Evolutionary conservation across 306 rosid species (phyloP).

Genomic region (Senna siamea): DNA sequence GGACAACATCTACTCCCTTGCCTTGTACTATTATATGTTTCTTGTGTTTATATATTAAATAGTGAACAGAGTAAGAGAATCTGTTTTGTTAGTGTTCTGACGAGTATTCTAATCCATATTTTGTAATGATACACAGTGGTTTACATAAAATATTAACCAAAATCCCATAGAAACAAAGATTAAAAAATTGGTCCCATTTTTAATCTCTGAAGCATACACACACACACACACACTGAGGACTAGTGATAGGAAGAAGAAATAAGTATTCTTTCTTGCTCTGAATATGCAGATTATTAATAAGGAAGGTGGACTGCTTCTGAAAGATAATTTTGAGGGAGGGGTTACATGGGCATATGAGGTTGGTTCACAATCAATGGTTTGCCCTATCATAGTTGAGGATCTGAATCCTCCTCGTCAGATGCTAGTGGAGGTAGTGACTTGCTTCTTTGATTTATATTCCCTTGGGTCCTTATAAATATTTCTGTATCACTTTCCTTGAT

Average conservation of each 20-base stretch:
- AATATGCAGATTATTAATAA: conserved; percentile 72
- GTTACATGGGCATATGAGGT: conserved; percentile 98
- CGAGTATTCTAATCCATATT: neutral
- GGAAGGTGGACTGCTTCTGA: conserved; percentile 80
- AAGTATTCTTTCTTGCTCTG: conserved; percentile 15
- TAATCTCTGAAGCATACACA: no score
- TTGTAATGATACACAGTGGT: neutral
- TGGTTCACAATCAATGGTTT: conserved; percentile 84
- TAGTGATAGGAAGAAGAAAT: conserved; percentile 1
- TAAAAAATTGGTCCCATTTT: no score
- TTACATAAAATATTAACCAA: conserved; percentile 7
- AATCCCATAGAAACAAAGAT: neutral
- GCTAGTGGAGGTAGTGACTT: conserved; percentile 82
- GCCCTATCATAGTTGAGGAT: conserved; percentile 97
- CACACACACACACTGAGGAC: neutral
- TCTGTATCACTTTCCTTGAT: neutral
- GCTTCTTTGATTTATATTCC: neutral
- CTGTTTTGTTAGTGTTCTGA: neutral
- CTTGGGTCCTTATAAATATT: neutral
- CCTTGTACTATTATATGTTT: conserved; percentile 1
- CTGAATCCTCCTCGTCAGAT: conserved; percentile 90
- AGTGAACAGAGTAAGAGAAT: neutral
- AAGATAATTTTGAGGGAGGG: conserved; percentile 92
- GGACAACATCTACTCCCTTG: neutral
- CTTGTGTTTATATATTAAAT: neutral